Percentiles rank a stretch among this genome's conserved stretches.
phyloP scores from a whole-genome alignment of 768 basidiomycete genomes.

The Suillus decipiens region DNA sequence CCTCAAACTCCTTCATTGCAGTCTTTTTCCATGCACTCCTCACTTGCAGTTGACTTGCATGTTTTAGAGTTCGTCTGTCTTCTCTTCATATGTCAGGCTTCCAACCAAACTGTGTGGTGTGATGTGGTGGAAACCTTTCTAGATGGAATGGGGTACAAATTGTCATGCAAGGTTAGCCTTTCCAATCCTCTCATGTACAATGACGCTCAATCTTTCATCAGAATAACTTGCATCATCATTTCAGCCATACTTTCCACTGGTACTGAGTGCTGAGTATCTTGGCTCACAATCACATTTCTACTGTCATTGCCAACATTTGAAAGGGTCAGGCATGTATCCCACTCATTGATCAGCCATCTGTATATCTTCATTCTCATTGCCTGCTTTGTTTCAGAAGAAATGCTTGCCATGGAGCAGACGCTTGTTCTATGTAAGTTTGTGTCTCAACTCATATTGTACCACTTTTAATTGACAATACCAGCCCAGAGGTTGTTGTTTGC shows the following conservation, averaged over 20 bases:
- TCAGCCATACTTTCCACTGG: conserved; percentile 28
- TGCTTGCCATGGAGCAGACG: not conserved
- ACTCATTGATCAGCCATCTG: conserved; percentile 9
- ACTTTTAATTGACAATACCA: not conserved
- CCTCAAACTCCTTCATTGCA: conserved; percentile 18
- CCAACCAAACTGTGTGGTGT: conserved; percentile 17
- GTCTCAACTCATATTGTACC: not conserved
- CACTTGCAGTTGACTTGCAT: conserved; percentile 33
- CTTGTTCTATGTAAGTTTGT: not conserved
- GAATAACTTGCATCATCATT: conserved; percentile 24
- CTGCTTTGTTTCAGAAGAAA: conserved; percentile 19
- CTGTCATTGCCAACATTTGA: conserved; percentile 14
- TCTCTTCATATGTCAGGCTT: conserved; percentile 17
- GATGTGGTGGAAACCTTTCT: conserved; percentile 18
- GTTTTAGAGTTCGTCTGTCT: conserved; percentile 29
- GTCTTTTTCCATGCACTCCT: conserved; percentile 24
- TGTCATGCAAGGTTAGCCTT: conserved; percentile 15
- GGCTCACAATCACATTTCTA: conserved; percentile 25
- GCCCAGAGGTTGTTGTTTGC: conserved; percentile 24
- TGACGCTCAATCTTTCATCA: conserved; percentile 10
- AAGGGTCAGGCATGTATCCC: not conserved
- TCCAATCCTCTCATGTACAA: not conserved
- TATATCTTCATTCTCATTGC: conserved; percentile 13
- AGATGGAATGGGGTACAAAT: conserved; percentile 13
- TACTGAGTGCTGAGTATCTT: conserved; percentile 16